Evolutionary conservation across 352 stramenopile species (phyloP), one percentile per base, ranked within the genome.

Genomic region (Phytophthora syringae): DNA sequence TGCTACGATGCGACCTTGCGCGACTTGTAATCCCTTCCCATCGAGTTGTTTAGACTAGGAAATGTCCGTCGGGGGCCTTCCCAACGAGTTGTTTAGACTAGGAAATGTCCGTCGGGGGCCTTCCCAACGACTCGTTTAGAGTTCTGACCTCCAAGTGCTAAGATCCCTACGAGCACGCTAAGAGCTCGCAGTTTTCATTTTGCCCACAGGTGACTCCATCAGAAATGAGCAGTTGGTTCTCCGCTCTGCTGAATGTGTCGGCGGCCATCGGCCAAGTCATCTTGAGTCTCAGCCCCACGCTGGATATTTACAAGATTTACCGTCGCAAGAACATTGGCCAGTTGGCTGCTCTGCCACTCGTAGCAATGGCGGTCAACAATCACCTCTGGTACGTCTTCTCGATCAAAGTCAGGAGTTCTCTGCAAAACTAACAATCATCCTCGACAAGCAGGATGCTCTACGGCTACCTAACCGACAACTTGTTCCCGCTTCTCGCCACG

Each of bases 341-440:
- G 25, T 67, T 72, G 59, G 47, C 59, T 24, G 52, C 64, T 28
- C 45, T 76, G 5, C 72, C 72, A 22, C 64, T 80, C n/a, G 53
- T 72, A 0, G 44, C 67, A 32, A 74, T 79, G 61, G 34, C 50
- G 13, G 24, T 64, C 48, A 79, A 79, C 55, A 66, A 47, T 43
- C 53, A 76, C 43, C 36, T 68, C 11, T 79, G 71, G 71, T 70
- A 56, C 28, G 58, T 62, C 4, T 11, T 16, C 11, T 37, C 1
- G 32, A 2, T 37, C 32, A n/a, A n/a, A n/a, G n/a, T n/a, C n/a
- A n/a, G 32, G 7, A n/a, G 13, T 37, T n/a, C 32, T 37, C 32
- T n/a, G 32, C 32, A 37, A 37, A 13, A n/a, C 32, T 37, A n/a
- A 37, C 32, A n/a, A 16, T 37, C 16, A 2, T 13, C 15, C 36